These are phyloP conservation scores for Trametes coccinea DNA, from an alignment of 768 basidiomycete species.

Conservation along the genomic window DNA sequence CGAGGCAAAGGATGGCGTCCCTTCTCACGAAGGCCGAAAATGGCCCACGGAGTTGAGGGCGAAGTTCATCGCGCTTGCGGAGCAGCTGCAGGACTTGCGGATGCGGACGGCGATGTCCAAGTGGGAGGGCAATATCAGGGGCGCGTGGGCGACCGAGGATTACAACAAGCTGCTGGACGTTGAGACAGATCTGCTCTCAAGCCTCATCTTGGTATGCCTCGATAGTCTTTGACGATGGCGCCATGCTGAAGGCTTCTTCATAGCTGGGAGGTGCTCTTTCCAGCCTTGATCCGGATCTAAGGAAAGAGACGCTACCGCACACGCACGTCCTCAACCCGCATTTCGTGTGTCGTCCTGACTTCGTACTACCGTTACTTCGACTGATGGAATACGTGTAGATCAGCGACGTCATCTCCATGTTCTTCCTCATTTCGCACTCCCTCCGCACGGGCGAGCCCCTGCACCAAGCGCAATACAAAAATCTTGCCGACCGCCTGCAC, in stretches of 20 bases:
- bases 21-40: slow-evolving; percentile 9
- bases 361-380: not conserved
- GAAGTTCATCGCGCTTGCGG: slow-evolving; percentile 33
- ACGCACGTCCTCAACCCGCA: slow-evolving; percentile 56
- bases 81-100: slow-evolving; percentile 37
- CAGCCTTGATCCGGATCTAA: slow-evolving; percentile 44
- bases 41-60: slow-evolving; percentile 34
- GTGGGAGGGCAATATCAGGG: slow-evolving; percentile 52
- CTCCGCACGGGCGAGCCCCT: slow-evolving; percentile 48
- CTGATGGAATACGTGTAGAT: slow-evolving; percentile 26
- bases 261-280: slow-evolving; percentile 44
- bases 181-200: slow-evolving; percentile 43
- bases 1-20: slow-evolving; percentile 12
- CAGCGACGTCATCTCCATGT: slow-evolving; percentile 46
- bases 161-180: slow-evolving; percentile 44
- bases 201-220: slow-evolving; percentile 13
- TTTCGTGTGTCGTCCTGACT: slow-evolving; percentile 40
- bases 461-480: slow-evolving; percentile 42
- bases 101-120: slow-evolving; percentile 39
- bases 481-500: slow-evolving; percentile 45
- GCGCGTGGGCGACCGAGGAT: slow-evolving; percentile 52
- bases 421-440: slow-evolving; percentile 45
- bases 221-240: not conserved
- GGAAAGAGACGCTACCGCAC: slow-evolving; percentile 40
- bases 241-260: not conserved